These are phyloP conservation scores for Populus hybrid DNA, from an alignment of 441 rosid genomes.

Conservation along the genomic window DNA sequence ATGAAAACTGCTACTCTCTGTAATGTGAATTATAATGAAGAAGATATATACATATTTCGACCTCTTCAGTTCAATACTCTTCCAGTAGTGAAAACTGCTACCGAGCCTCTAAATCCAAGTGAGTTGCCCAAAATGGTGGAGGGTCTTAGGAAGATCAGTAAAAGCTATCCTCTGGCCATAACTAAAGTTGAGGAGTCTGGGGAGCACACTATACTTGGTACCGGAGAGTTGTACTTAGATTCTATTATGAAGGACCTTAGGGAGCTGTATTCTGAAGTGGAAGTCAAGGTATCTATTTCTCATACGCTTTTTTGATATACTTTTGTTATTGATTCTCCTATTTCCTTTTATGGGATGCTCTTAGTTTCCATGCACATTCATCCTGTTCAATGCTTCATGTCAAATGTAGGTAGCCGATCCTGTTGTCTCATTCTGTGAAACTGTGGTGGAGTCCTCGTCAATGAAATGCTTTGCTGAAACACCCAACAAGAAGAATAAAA, in stretches of 20 bases:
- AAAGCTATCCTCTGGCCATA: constrained; percentile 97
- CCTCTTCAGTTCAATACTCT: constrained; percentile 94
- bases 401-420: constrained; percentile 85
- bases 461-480: constrained; percentile 99
- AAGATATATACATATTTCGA: constrained; percentile 86
- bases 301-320: constrained; percentile 4
- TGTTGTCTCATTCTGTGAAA: constrained; percentile 96
- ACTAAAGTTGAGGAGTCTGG: constrained; percentile 98
- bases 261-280: constrained; percentile 97
- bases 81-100: constrained; percentile 95
- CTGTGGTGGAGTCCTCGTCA: constrained; percentile 95
- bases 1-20: constrained; percentile 97
- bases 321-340: constrained; percentile 4
- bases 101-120: constrained; percentile 97
- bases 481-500: constrained; percentile 94
- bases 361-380: background rate
- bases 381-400: constrained; percentile 13
- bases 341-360: background rate
- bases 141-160: constrained; percentile 97
- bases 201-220: constrained; percentile 95
- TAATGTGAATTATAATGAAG: constrained; percentile 55
- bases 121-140: constrained; percentile 99
- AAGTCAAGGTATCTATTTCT: constrained; percentile 72
- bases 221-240: constrained; percentile 93
- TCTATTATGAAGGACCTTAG: constrained; percentile 98